A percentile compares a stretch with the other conserved stretches of the same genome.
Conservation (phyloP, 345 rosid species). For the Psidium friedrichsthalianum region DNA sequence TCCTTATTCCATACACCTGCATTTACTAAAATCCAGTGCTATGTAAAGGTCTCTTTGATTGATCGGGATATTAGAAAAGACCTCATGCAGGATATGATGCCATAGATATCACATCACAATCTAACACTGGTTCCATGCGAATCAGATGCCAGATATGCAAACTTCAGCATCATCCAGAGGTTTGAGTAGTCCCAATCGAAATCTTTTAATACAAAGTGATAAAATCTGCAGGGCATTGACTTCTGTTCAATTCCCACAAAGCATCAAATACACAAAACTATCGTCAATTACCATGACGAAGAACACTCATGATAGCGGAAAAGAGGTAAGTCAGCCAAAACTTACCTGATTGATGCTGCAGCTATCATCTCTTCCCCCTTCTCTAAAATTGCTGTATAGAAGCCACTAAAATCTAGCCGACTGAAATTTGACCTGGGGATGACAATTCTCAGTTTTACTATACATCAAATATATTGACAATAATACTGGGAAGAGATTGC, state of each 20-base stretch:
- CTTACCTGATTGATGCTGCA: conserved; percentile 87
- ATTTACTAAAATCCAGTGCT: not conserved
- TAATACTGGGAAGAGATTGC: not conserved
- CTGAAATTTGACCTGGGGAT: conserved; percentile 70
- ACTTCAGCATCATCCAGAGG: not conserved
- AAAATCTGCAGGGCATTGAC: not conserved
- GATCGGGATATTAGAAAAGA: not conserved
- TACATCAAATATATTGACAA: not conserved
- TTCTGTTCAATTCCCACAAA: not conserved
- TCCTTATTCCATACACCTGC: not conserved
- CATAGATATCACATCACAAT: not conserved
- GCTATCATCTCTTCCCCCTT: conserved; percentile 73
- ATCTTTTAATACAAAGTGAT: not conserved
- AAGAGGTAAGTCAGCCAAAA: not conserved
- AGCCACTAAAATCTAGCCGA: conserved; percentile 63
- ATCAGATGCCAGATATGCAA: not conserved
- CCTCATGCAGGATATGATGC: not conserved
- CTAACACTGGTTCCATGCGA: not conserved
- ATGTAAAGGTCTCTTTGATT: not conserved
- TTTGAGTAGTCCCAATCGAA: not conserved
- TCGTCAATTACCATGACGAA: not conserved
- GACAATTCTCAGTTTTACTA: not conserved
- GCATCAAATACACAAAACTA: not conserved
- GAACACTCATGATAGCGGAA: not conserved
- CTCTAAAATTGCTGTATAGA: conserved; percentile 71